phyloP scores from a whole-genome alignment of 2,329 filamentous ascomycete species.

The Paramyrothecium roridum region DNA sequence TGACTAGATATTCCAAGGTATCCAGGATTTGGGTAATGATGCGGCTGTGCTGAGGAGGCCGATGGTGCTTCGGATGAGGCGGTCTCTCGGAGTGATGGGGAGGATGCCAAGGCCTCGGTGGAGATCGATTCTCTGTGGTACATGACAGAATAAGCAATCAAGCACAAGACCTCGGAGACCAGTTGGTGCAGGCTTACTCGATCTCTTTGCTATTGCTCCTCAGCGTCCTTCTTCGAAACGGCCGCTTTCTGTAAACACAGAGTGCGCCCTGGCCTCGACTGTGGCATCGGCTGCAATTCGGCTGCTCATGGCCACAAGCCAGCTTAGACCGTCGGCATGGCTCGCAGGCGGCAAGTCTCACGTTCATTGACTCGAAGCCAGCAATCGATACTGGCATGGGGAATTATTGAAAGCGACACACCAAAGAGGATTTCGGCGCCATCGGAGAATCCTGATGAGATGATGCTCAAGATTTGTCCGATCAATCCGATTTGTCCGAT shows the following conservation, averaged over 20 bases:
- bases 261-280: neutral
- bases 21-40: neutral
- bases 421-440: too few relatives aligned
- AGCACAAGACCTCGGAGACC: neutral
- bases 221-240: neutral
- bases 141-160: too few relatives aligned
- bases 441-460: too few relatives aligned
- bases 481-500: too few relatives aligned
- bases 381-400: too few relatives aligned
- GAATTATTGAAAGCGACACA: too few relatives aligned
- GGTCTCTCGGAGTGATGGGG: neutral
- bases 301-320: neutral
- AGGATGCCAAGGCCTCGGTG: neutral
- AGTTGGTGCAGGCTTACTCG: neutral
- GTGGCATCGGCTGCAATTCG: neutral
- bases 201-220: neutral
- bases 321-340: neutral
- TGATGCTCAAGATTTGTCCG: too few relatives aligned
- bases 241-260: neutral
- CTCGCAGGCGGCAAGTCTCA: neutral
- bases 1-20: neutral
- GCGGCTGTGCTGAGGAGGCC: neutral
- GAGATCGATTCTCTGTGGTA: too few relatives aligned
- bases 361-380: too few relatives aligned
- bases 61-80: neutral